Base-by-base conservation (phyloP, 768 basidiomycete species). In the Russula dissimulans region DNA sequence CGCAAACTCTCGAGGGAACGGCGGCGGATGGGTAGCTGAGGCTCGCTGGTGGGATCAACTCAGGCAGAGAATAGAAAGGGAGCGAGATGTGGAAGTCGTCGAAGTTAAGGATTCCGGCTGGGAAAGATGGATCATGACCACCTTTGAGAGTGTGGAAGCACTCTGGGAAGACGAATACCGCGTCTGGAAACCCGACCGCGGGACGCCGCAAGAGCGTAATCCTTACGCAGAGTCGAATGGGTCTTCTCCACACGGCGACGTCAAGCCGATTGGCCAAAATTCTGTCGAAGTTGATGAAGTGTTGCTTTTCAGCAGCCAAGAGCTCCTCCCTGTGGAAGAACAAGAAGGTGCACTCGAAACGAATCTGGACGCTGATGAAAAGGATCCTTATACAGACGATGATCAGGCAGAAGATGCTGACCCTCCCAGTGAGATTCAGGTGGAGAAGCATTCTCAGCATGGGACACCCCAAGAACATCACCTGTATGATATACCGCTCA, bases 121-220 rank as follows among this genome's bases (percentile, higher is more conserved):
- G 91, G 84, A 87, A 67, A 75, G 75, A 62, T 85, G 81, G 78
- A 82, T 90, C 32, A 87, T 90, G 84, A 88, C 92, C 7, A 83
- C 88, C 0, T 97, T 97, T 67, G 87, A 97, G 73, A 95, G 93
- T 65, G 77, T 89, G 29, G 89, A 95, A 72, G 87, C 85, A 1
- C 77, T 94, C 10, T 97, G 93, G 93, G 85, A 88, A 47, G 72
- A 78, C 39, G 65, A 76, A 56, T 80, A 77, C 70, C 83, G 73
- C 68, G 75, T 74, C 10, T 87, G 87, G 86, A 81, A 71, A 67
- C 82, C 85, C 36, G 54, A 58, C 29, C 50, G 56, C 0, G 44
- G 55, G 34, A 45, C 44, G n/a, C 26, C 44, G n/a, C 26, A 50
- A 10, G 47, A 58, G 17, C 31, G 15, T 4, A 64, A 54, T 52